Evolutionary conservation across 169 alveolate genomes (phyloP), one percentile per base, ranked within the genome.

Genomic region (Cryptosporidium bovis): DNA sequence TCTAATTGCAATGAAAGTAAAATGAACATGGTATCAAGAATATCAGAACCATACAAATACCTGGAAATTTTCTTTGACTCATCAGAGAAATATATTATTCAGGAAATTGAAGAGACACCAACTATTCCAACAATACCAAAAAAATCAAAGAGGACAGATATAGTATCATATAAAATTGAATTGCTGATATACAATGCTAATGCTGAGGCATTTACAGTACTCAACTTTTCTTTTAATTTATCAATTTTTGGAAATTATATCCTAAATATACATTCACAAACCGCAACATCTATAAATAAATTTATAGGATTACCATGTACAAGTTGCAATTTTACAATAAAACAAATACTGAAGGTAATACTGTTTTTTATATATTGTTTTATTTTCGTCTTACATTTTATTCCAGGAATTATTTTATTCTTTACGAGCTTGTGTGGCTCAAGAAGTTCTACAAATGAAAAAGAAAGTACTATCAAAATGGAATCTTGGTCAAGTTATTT

Each of bases 261-360:
- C 12, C 29, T 60, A 20, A 71, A 77, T 33, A 53, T 62, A 44
- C 55, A 40, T 46, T 77, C 71, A 40, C 71, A 62, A 40, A 77
- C 77, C 33, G 87, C 77, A 31, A 56, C 87, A 20, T 71, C 87
- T 12, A 77, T 77, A n/a, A 77, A 77, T 58, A 60, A 56, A 62
- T 60, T 29, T 18, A 60, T 77, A 18, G 87, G 87, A 8, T 77
- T 77, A 10, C 87, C 87, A 46, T 77, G 87, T 33, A 60, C 31
- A 13, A 46, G 20, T 40, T 77, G 87, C 44, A 60, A 77, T 58
- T 33, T 77, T 24, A 60, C 40, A 44, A 77, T 62, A 10, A 77
- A 18, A 33, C 69, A 62, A 33, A 77, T 77, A 13, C 5, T 60
- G n/a, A 56, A 56, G 64, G 15, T 66, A 15, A 16, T 20, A 16